A percentile compares a stretch with the other conserved stretches of the same genome.
These are phyloP conservation scores for Capsella bursapastoris DNA, from an alignment of 345 rosid species.

Conservation along the genomic window DNA sequence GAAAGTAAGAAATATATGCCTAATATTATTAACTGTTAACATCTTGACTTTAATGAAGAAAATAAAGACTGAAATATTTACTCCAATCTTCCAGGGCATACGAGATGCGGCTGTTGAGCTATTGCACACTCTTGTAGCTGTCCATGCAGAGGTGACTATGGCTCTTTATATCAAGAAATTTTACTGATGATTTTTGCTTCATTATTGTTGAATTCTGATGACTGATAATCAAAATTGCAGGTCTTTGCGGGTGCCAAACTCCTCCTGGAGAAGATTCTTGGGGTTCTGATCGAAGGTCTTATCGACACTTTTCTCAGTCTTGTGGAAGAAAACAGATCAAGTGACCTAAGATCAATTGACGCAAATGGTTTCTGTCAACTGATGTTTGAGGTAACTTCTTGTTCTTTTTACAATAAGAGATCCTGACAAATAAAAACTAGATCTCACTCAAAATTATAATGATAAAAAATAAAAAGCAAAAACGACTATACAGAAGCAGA, in stretches of 20 bases:
- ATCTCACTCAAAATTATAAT: neutral
- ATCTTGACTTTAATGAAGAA: constrained; percentile 7
- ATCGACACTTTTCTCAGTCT: constrained; percentile 88
- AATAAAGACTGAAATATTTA: constrained; percentile 12
- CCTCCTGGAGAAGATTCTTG: constrained; percentile 86
- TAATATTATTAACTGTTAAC: neutral
- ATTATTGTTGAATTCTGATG: neutral
- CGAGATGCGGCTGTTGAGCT: constrained; percentile 95
- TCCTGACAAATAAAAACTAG: neutral
- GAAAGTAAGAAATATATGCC: constrained; percentile 58
- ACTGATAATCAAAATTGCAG: constrained; percentile 46
- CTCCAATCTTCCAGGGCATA: constrained; percentile 67
- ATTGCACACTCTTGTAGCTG: constrained; percentile 88
- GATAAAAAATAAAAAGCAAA: neutral
- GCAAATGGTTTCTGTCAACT: constrained; percentile 98
- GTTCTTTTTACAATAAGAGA: constrained; percentile 7
- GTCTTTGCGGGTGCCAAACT: constrained; percentile 98
- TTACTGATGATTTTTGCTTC: neutral
- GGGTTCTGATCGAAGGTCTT: constrained; percentile 93
- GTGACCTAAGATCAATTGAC: constrained; percentile 73
- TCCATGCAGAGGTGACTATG: constrained; percentile 85
- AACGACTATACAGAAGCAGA: neutral
- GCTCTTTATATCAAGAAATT: neutral
- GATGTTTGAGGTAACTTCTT: constrained; percentile 82
- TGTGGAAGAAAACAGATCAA: constrained; percentile 69